Conservation (phyloP, 2,329 filamentous ascomycete species). For the Leptographium flavum region DNA sequence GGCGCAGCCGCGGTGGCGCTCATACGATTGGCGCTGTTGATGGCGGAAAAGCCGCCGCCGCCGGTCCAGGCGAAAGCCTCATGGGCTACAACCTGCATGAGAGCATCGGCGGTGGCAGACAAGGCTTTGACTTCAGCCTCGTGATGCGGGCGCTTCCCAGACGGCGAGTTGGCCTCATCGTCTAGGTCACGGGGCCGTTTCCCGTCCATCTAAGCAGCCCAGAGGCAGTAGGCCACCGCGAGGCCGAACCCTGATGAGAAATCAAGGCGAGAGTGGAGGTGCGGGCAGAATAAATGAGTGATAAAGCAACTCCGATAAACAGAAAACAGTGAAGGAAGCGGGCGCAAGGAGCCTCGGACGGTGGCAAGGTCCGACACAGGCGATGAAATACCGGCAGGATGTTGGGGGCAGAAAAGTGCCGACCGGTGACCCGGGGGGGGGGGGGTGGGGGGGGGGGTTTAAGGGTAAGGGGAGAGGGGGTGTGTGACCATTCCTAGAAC, state of each 20-base stretch:
- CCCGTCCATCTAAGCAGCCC: constrained; percentile 7
- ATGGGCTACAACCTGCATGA: constrained; percentile 8
- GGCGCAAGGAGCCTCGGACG: not conserved
- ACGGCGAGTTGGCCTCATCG: constrained; percentile 4
- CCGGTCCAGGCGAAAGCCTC: constrained; percentile 7
- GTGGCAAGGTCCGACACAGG: not conserved
- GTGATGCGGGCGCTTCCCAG: constrained; percentile 8
- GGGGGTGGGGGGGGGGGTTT: not conserved
- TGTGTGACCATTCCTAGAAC: not conserved
- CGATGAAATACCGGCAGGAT: not conserved
- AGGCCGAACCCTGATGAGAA: not conserved
- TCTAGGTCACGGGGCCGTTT: constrained; percentile 8
- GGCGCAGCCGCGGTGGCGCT: not conserved
- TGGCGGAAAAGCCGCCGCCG: not conserved
- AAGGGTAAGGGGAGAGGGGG: not conserved
- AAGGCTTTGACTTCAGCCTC: not conserved
- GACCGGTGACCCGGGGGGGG: not conserved
- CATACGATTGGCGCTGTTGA: constrained; percentile 1
- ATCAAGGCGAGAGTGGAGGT: not conserved
- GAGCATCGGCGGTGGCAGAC: not conserved
- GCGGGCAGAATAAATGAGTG: not conserved
- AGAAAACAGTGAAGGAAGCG: not conserved
- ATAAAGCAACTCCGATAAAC: not conserved
- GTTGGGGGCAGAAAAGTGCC: not conserved
- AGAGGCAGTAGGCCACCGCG: not conserved